phyloP scores from a whole-genome alignment of 2,329 filamentous ascomycete species.

The Phyllosticta citribraziliensis region DNA sequence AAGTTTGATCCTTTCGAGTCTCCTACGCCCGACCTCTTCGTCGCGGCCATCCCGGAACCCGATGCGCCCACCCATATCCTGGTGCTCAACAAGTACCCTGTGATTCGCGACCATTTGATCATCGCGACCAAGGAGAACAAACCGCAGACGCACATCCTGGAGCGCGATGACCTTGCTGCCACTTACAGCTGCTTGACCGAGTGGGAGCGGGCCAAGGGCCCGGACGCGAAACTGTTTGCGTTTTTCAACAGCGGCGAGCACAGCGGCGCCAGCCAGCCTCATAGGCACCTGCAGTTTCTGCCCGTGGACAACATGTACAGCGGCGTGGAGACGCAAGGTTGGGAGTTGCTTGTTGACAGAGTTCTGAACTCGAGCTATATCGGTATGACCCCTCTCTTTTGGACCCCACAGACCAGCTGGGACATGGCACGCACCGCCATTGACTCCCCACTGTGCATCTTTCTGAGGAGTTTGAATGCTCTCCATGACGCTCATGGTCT shows the following conservation, averaged over 20 bases:
- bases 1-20: conserved; percentile 53
- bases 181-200: conserved; percentile 53
- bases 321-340: conserved; percentile 34
- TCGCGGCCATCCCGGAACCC: conserved; percentile 39
- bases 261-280: conserved; percentile 62
- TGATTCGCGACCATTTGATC: conserved; percentile 63
- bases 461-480: no score
- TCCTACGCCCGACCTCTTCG: conserved; percentile 44
- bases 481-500: no score
- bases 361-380: conserved; percentile 16
- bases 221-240: conserved; percentile 43
- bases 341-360: conserved; percentile 41
- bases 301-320: conserved; percentile 52
- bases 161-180: conserved; percentile 49
- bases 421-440: neutral
- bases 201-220: conserved; percentile 31
- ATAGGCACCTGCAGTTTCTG: conserved; percentile 63
- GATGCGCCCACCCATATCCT: conserved; percentile 46
- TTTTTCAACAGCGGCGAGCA: conserved; percentile 63
- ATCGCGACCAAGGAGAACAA: conserved; percentile 55
- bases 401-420: neutral
- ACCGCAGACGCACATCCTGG: conserved; percentile 55
- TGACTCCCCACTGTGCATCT: no score
- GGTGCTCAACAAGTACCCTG: conserved; percentile 66
- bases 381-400: neutral